Evolutionary conservation across 768 basidiomycete species (phyloP).

Genomic region (Mycena filopes): DNA sequence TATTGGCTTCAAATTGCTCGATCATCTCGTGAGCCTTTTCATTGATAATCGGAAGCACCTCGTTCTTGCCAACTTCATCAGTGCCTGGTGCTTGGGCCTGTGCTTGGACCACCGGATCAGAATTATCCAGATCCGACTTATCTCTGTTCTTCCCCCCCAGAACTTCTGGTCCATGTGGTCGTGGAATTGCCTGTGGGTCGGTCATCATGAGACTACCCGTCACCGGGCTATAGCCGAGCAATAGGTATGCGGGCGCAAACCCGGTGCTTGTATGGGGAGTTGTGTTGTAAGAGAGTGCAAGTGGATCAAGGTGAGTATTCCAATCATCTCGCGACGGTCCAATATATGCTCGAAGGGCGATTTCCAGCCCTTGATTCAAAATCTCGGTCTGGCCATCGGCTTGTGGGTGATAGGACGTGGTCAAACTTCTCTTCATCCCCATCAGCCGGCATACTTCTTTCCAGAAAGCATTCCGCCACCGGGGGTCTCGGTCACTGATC

Average conservation of each 20-base stretch:
- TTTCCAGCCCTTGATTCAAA: slow-evolving; percentile 46
- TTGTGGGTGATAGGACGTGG: slow-evolving; percentile 43
- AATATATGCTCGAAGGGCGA: slow-evolving; percentile 42
- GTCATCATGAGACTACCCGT: slow-evolving; percentile 10
- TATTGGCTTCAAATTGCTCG: slow-evolving; percentile 10
- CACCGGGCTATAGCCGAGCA: slow-evolving; percentile 39
- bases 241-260: slow-evolving; percentile 40
- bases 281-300: slow-evolving; percentile 46
- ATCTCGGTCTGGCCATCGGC: slow-evolving; percentile 51
- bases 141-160: neutral
- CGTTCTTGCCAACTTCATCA: no score
- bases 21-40: slow-evolving; percentile 13
- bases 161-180: no score
- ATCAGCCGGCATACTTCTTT: slow-evolving; percentile 37
- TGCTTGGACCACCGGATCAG: no score
- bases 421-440: slow-evolving; percentile 18
- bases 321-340: slow-evolving; percentile 39
- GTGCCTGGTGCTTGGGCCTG: no score
- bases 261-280: slow-evolving; percentile 20
- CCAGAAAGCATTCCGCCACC: slow-evolving; percentile 43
- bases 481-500: slow-evolving; percentile 42
- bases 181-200: no score
- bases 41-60: neutral
- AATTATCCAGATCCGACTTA: no score
- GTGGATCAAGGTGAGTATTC: slow-evolving; percentile 33